Evolutionary conservation across 495 filamentous ascomycete genomes (phyloP), one percentile per base, ranked within the genome.

Genomic region (Melanomma pulvis-pyrius): DNA sequence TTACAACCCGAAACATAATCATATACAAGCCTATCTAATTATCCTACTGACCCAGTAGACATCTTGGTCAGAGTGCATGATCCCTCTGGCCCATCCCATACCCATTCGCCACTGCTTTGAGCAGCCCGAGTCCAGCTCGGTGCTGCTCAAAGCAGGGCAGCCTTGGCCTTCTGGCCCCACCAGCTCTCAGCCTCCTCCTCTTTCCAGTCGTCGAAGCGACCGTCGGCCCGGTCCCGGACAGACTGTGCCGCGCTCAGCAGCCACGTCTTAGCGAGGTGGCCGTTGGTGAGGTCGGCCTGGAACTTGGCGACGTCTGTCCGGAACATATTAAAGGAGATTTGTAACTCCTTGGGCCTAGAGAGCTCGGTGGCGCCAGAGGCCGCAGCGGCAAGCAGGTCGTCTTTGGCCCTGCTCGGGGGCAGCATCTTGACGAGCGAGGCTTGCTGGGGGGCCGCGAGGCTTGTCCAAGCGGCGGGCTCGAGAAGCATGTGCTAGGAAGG

Each of bases 201-300:
- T 71, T 91, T 87, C 74, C 84, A 90, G 7, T 82, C 76, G 64
- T 93, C 86, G 68, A 89, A 93, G 21, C 83, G 78, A n/a, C 92
- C 91, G 1, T 79, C 74, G n/a, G 78, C 76, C 49, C 91, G 83
- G 68, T 85, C 78, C 58, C 81, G 71, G 72, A 87, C 83, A 7
- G 90, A 90, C 46, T 78, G 68, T 69, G 83, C 82, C 2, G 90
- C 91, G 65, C 88, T 78, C 11, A 68, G 74, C 54, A 87, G 79
- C 91, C 91, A 94, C 65, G 83, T 81, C 0, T 84, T 81, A 65
- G 86, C 84, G 67, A 88, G 85, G 19, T 79, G 82, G 34, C 90
- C 90, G 29, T 80, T 74, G 29, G 76, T 67, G 2, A 93, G 79
- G 69, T 90, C 84, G 19, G 86, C 75, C 63, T 87, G 83, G 59